Evolutionary conservation across 2,329 filamentous ascomycete genomes (phyloP).

Genomic region (Arthrocladium fulminans): DNA sequence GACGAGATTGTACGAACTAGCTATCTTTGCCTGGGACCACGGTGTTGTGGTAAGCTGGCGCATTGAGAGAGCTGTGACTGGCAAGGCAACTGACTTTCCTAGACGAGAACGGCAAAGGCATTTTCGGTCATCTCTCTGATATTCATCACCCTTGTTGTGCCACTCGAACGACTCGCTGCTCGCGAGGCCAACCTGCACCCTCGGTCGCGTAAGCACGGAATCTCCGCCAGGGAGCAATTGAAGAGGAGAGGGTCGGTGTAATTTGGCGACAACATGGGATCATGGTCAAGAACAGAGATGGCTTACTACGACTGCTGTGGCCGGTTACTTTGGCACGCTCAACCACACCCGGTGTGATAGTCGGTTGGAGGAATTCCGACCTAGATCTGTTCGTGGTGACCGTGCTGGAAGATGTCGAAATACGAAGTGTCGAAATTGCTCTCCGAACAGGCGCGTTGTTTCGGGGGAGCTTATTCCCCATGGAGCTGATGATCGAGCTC

Average conservation of each 20-base stretch:
- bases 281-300: slow-evolving; percentile 59
- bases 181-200: slow-evolving; percentile 80
- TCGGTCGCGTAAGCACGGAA: slow-evolving; percentile 63
- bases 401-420: slow-evolving; percentile 83
- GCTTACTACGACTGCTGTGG: slow-evolving; percentile 97
- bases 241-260: slow-evolving; percentile 91
- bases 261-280: slow-evolving; percentile 45
- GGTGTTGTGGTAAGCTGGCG: slow-evolving; percentile 70
- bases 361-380: slow-evolving; percentile 91
- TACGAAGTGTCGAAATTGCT: slow-evolving; percentile 67
- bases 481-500: slow-evolving; percentile 70
- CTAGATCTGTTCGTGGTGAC: slow-evolving; percentile 85
- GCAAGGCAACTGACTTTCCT: slow-evolving; percentile 11
- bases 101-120: slow-evolving; percentile 79
- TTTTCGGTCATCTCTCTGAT: slow-evolving; percentile 73
- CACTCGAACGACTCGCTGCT: slow-evolving; percentile 71
- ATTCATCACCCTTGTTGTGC: slow-evolving; percentile 76
- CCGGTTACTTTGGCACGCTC: slow-evolving; percentile 72
- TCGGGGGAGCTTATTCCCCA: slow-evolving; percentile 69
- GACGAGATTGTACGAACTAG: slow-evolving; percentile 90
- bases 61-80: background rate
- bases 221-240: slow-evolving; percentile 92
- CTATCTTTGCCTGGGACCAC: slow-evolving; percentile 97
- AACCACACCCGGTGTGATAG: slow-evolving; percentile 69
- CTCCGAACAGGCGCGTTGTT: slow-evolving; percentile 75